Base-by-base conservation (phyloP, 2,329 filamentous ascomycete species). In the Epichloe elymi region DNA sequence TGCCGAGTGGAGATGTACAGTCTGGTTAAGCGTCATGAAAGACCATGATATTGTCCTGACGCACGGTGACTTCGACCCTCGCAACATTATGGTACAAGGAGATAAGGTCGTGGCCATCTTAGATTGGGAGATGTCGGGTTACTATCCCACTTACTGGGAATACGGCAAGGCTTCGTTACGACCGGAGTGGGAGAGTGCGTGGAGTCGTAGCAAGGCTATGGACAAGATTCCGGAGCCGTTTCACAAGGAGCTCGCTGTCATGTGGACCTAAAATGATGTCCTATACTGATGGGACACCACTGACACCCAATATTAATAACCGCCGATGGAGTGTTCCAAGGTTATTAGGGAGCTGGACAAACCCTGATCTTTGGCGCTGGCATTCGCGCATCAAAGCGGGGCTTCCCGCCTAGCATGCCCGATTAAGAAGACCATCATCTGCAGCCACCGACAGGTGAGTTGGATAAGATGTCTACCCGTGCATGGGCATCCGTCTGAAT, bases 51-150 rank as follows among this genome's bases (percentile, higher is more conserved):
- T 60, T 39, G 61, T 67, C 2, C 71, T 75, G 54, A 74, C 70
- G 5, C 71, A 75, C 61, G 67, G 67, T 3, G 72, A 76, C 58
- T 61, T 76, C 26, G 67, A 58, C 43, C 61, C 59, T 15, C 49
- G 64, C 3, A 72, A 72, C 51, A 67, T 73, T 42, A 51, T 73
- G 5, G 59, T 61, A 20, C 53, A 55, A 2, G 63, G 58, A 1
- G 63, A 65, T 38, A 53, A 64, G 15, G 55, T 71, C 8, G 60
- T 62, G 51, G 69, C 64, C n/a, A 67, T 72, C 35, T 51, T 72
- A 37, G 70, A 71, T 55, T 72, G 68, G 68, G 69, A 71, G 55
- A 58, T 60, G 39, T 58, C 67, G 33, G 67, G 67, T 5, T 71
- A 65, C 66, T 69, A 66, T 57, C 67, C 65, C 11, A 54, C 57